Base-by-base conservation (phyloP, 2,329 filamentous ascomycete species). In the Hypoxylon sp. region DNA sequence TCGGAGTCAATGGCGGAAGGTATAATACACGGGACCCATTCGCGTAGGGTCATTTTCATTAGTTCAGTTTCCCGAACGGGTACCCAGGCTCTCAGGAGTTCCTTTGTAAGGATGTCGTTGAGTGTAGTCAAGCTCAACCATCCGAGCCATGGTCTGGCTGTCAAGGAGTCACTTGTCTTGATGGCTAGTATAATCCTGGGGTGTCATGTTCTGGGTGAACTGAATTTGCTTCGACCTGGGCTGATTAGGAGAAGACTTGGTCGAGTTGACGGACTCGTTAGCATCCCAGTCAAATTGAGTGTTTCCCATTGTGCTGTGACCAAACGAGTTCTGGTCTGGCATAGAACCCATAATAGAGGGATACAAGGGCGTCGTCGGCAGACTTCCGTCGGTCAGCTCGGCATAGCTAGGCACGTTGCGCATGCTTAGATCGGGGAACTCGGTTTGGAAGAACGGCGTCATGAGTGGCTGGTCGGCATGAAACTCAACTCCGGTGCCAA, bases 221-320 rank as follows among this genome's bases (percentile, higher is more conserved):
- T 84, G 82, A 55, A 83, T 82, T 48, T 81, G 80, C 71, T 81
- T 81, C n/a, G 79, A 78, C 67, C 77, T 77, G 1, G 79, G 68
- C 32, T 79, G 78, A 32, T 77, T 75, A 7, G 81, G 80, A 15
- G 81, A 81, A 8, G 79, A 78, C 64, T 74, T 78, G 5, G 76
- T 75, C 27, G 80, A 80, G 29, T 79, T 75, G 50, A 80, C 80
- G 1, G 82, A 80, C 37, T 83, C 80, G 46, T 83, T 78, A 11
- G 75, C 80, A 4, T 86, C 82, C 81, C 86, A 88, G 71, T 84
- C 83, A 73, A 85, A 87, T 68, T 88, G 85, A 15, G 82, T 75
- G 44, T 82, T 84, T 31, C 73, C 77, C 35, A 75, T 78, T 31
- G 62, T 67, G 64, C 79, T 77, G 56, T 75, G 79, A 29, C 73